phyloP scores from a whole-genome alignment of 208 protist species.

The Crithidia sp. region DNA sequence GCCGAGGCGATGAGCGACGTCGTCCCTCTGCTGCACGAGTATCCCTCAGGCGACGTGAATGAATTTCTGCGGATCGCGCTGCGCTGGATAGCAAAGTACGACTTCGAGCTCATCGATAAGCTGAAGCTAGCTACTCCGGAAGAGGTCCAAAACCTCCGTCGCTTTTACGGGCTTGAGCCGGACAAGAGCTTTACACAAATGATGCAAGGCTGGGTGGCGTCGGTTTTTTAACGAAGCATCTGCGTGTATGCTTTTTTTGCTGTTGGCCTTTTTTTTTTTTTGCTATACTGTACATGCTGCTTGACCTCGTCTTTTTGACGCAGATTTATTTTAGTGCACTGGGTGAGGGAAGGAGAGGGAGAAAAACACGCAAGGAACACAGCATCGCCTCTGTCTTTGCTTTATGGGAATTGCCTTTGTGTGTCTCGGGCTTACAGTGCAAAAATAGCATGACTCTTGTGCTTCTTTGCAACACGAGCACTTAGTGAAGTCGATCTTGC shows the following conservation, averaged over 20 bases:
- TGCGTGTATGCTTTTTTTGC: neutral
- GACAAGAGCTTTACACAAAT: conserved; percentile 15
- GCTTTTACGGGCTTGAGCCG: conserved; percentile 25
- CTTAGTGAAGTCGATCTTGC: too few species aligned
- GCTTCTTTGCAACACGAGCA: too few species aligned
- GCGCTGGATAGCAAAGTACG: conserved; percentile 58
- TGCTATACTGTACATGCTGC: too few species aligned
- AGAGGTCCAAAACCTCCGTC: conserved; percentile 38
- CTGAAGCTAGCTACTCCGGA: conserved; percentile 44
- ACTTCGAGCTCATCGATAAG: conserved; percentile 39
- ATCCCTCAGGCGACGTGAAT: conserved; percentile 57
- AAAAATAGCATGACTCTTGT: too few species aligned
- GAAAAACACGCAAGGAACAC: too few species aligned
- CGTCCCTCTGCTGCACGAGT: conserved; percentile 71
- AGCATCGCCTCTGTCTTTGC: too few species aligned
- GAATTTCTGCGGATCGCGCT: conserved; percentile 59
- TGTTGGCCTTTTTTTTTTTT: neutral
- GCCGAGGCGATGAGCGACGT: conserved; percentile 45
- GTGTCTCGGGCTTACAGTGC: too few species aligned
- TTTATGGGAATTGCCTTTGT: too few species aligned
- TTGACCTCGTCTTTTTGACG: too few species aligned
- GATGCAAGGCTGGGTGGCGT: conserved; percentile 30
- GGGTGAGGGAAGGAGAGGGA: too few species aligned
- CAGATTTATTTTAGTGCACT: too few species aligned
- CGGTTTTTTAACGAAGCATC: conserved; percentile 14